Base-by-base conservation (phyloP, 23 red algal species). In the Agarophyton chilense region DNA sequence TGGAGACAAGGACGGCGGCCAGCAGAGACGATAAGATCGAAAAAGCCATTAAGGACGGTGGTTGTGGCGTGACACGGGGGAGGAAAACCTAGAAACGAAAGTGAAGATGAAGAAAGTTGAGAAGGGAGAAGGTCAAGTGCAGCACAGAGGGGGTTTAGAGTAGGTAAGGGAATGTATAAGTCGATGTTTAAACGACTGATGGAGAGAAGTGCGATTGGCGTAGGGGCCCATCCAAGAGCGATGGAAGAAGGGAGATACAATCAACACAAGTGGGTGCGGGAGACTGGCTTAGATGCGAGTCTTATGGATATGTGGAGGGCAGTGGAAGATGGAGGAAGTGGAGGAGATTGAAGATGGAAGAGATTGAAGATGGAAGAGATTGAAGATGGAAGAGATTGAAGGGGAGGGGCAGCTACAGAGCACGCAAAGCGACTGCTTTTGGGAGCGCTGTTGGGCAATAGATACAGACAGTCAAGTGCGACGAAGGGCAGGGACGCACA, bases 141-240 rank as follows among this genome's bases (percentile, higher is more conserved):
- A 39, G 47, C 68, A 74, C 68, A 47, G 68, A 26, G 68, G 68
- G 24, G 68, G 68, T 47, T 47, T 74, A 39, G 68, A 74, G 43
- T 46, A 74, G 40, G 68, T 74, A 13, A 74, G 68, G 68, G 68
- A 46, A 46, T 74, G 41, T 74, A 74, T 74, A 31, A 74, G 68
- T 74, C 68, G 68, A 32, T 72, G 65, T 47, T 74, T 47, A 43
- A 74, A 74, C 68, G 68, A 74, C 68, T 74, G 68, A 11, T 2
- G 19, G 41, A 74, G 26, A 74, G 68, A 74, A 49, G 43, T 5
- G 68, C 36, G 21, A 14, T 45, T 46, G 11, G 68, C 21, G 68
- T 74, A 18, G 4, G 18, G 33, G 38, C 68, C 68, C 68, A 74
- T 74, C 41, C 68, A 74, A 74, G 60, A 65, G 32, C 60, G 41